Base-by-base conservation (phyloP, 805 yeast genomes). In the Ogataea trehaloabstinens region DNA sequence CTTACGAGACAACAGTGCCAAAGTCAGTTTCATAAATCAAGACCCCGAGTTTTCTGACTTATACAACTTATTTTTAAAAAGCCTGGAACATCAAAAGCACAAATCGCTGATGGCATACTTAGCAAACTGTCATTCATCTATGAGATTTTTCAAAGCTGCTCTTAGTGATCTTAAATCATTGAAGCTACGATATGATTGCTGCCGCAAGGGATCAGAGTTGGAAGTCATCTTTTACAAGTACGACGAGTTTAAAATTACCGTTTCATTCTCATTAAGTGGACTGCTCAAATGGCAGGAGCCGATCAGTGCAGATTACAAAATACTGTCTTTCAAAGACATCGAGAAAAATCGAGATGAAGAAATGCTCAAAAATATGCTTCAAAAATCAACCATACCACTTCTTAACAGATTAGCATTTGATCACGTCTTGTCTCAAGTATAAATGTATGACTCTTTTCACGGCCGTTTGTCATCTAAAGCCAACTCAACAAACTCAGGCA, bases 111-210 rank as follows among this genome's bases (percentile, higher is more conserved):
- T 31, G 15, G 49, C 27, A 5, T 49, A 42, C 22, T 25, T 49
- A 6, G 19, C 11, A 3, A 20, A 34, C 19, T 16, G 43, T 11
- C 28, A 28, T 4, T 6, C 18, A 7, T 19, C 24, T 2, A 28
- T 41, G 34, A 17, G 27, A n/a, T 19, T 30, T 18, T 44, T 51
- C 41, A 38, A 33, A 6, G 24, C 11, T 8, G 30, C 41, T 11
- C 15, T 46, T 5, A 31, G 31, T 19, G 53, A 48, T 18, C 35
- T 51, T 15, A 32, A 35, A 11, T 36, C 36, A 6, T 11, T 51
- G 34, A 24, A 38, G 19, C 41, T 39, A 2, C 38, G 38, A 20
- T 46, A 39, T 30, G 46, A 48, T 27, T 37, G 40, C 20, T 21
- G 24, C 4, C 37, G 36, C 11, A 19, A 18, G n/a, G 37, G 19